Conservation (phyloP, 371 early-diverging fungal species). For the Parasitella parasitica region DNA sequence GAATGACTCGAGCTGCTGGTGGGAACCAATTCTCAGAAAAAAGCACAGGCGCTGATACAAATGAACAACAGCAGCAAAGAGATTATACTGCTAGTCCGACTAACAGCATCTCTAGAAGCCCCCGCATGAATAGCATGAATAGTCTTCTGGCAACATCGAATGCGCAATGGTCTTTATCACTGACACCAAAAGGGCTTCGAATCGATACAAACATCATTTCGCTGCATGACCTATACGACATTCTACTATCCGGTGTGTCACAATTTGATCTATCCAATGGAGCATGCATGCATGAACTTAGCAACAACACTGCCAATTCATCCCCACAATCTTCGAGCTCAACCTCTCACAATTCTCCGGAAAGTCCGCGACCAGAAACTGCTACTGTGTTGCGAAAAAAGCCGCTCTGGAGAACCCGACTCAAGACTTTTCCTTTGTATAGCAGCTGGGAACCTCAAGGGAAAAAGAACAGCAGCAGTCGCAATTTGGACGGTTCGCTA, state of each 20-base stretch:
- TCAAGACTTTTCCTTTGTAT: constrained; percentile 45
- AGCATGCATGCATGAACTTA: not conserved
- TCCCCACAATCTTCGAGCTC: constrained; percentile 27
- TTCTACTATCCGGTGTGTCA: constrained; percentile 38
- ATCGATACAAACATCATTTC: constrained; percentile 48
- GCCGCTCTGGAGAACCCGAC: constrained; percentile 36
- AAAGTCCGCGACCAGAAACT: constrained; percentile 11
- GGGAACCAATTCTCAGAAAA: not conserved
- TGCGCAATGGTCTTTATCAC: constrained; percentile 42
- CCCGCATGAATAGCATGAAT: not conserved
- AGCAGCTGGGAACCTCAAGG: constrained; percentile 43
- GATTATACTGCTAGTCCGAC: not conserved
- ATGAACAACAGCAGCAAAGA: not conserved
- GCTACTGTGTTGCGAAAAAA: constrained; percentile 35
- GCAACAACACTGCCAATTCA: not conserved
- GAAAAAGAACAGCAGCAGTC: not conserved
- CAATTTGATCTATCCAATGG: constrained; percentile 17
- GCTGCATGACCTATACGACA: constrained; percentile 40
- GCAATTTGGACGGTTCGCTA: not conserved
- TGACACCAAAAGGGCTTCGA: constrained; percentile 39
- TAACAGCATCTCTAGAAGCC: not conserved
- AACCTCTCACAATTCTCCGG: not conserved
- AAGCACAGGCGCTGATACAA: not conserved
- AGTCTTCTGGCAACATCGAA: constrained; percentile 4
- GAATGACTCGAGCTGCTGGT: constrained; percentile 3